Base-by-base conservation (phyloP, 495 filamentous ascomycete species). In the Talaromyces adpressus region DNA sequence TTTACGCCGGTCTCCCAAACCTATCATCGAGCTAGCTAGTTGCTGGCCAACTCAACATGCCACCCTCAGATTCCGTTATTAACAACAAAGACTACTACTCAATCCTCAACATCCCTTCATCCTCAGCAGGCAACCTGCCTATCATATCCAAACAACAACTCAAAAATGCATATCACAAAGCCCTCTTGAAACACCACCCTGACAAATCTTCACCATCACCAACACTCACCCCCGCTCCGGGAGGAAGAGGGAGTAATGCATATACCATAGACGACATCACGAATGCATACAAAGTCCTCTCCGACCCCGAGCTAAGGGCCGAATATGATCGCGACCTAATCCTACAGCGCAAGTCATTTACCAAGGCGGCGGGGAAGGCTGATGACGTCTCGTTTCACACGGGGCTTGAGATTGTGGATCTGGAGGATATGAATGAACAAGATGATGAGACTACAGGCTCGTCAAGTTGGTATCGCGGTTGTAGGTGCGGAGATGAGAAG, bases 151-250 rank as follows among this genome's bases (percentile, higher is more conserved):
- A 81, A 54, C 74, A 76, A 58, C 73, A 82, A 34, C 73, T 95
- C 57, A 93, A 93, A 71, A 74, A 77, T 62, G 90, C 91, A 32
- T 96, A 96, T 73, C 88, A 86, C 67, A 84, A 84, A 66, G 88
- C 92, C 1, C 81, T 97, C 9, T 81, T 97, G 6, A 79, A 75
- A 56, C 79, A 95, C 73, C 92, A 96, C 72, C 92, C 92, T 0
- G 92, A 97, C 78, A 95, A 95, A 73, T 77, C 62, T 89, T 90
- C 39, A 94, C 95, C 74, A 87, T 86, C 67, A 84, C 95, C 74
- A 87, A 85, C 67, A 84, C 83, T 65, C 87, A 91, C 3, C 81
- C 96, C 14, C 81, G 95, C 7, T 78, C 74, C 54, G 79, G 93
- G 36, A 41, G 12, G 73, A 91, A 94, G 72, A 91, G 91, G 0